Evolutionary conservation across 2,329 filamentous ascomycete genomes (phyloP).

Genomic region (Epichloe gansuensis): DNA sequence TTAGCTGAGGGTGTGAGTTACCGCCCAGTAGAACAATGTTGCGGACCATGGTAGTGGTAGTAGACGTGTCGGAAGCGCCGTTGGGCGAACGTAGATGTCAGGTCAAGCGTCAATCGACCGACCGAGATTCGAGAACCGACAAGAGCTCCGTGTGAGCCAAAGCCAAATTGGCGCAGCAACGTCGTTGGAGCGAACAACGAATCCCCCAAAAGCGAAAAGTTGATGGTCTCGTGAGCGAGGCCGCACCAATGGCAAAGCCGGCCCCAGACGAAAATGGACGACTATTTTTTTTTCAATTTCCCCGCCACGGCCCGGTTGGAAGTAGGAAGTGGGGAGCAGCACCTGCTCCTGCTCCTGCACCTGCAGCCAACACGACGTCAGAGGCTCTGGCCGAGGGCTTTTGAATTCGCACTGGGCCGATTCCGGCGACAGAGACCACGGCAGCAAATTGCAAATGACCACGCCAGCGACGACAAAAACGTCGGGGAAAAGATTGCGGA

Average conservation of each 20-base stretch:
- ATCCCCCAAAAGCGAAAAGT: background rate
- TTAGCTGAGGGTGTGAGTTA: constrained; percentile 80
- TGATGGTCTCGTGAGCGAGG: constrained; percentile 2
- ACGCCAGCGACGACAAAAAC: background rate
- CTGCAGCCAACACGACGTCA: constrained; percentile 6
- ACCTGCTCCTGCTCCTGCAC: background rate
- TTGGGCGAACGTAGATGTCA: background rate
- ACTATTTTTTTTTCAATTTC: constrained; percentile 5
- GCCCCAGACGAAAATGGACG: background rate
- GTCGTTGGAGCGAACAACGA: background rate
- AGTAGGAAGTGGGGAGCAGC: constrained; percentile 5
- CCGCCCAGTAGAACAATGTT: constrained; percentile 91
- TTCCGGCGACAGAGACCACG: constrained; percentile 3
- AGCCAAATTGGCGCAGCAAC: background rate
- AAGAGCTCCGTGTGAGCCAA: background rate
- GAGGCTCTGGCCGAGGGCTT: constrained; percentile 6
- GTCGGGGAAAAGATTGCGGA: background rate
- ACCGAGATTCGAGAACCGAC: background rate
- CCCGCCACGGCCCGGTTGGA: constrained; percentile 5
- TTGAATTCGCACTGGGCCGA: constrained; percentile 3
- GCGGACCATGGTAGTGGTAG: constrained; percentile 58
- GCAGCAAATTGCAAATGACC: background rate
- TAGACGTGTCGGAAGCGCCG: background rate
- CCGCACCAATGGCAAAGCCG: background rate
- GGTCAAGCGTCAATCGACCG: background rate